Conservation (phyloP, 176 grass and related monocot genomes). For the Melocanna baccifera region DNA sequence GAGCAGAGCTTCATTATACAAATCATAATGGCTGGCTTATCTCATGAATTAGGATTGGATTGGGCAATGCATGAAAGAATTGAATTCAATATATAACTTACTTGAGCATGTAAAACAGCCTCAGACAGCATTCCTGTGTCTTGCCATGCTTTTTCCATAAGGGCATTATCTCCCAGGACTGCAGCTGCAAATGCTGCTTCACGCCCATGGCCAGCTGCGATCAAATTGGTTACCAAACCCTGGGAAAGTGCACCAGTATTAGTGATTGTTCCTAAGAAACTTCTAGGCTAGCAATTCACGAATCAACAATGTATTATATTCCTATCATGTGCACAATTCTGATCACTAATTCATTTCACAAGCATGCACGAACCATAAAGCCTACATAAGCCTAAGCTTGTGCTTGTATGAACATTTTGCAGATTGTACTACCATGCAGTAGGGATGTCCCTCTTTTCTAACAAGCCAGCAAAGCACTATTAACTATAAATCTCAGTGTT, state of each 20-base stretch:
- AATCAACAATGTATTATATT: background rate
- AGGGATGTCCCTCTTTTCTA: background rate
- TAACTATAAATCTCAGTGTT: background rate
- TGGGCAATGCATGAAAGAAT: conserved; percentile 12
- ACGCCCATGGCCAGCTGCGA: conserved; percentile 78
- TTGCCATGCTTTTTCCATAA: conserved; percentile 99
- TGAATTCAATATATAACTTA: conserved; percentile 46
- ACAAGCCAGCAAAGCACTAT: background rate
- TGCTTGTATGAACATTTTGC: background rate
- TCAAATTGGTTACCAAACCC: conserved; percentile 88
- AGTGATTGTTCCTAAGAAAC: conserved; percentile 10
- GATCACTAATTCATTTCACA: background rate
- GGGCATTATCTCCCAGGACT: conserved; percentile 85
- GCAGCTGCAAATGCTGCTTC: conserved; percentile 98
- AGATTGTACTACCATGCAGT: background rate
- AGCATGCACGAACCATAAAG: background rate
- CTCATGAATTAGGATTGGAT: conserved; percentile 15
- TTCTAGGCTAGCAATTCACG: background rate
- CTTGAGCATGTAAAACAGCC: conserved; percentile 94
- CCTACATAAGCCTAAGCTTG: background rate
- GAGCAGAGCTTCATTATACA: background rate
- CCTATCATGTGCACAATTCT: background rate
- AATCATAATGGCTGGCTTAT: background rate
- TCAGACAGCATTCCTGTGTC: conserved; percentile 96
- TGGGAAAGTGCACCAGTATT: conserved; percentile 32